Evolutionary conservation across 768 basidiomycete genomes (phyloP), one percentile per base, ranked within the genome.

Genomic region (Auriscalpium orientale): DNA sequence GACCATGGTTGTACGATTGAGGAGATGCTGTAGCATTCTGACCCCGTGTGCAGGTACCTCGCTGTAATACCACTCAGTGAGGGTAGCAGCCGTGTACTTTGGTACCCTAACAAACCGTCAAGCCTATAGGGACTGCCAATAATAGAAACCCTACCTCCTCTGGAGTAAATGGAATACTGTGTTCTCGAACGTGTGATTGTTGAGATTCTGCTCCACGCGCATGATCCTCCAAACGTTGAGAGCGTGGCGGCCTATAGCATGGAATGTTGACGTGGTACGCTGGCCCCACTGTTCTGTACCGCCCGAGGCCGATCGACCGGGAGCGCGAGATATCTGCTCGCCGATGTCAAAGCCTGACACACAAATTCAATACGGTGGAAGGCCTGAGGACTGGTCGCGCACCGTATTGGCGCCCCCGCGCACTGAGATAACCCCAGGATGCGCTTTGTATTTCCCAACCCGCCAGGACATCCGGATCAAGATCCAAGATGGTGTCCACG

Each of bases 161-260:
- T 79, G 80, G 7, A 99, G 74, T 18, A 95, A 66, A 60, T 95
- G 84, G 65, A 92, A 94, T 0, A 76, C 89, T 0, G 91, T 85
- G 61, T 95, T 92, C 71, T 98, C 95, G 60, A 98, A 87, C 0
- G 89, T 84, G 69, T 98, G 94, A 57, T 80, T 83, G 37, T 77
- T 80, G 53, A 98, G 70, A 18, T 78, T 83, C 57, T 84, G 80
- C 63, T 98, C 95, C 1, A 83, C 81, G 36, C 92, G 84, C 80
- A 98, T 89, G 51, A 98, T 82, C 54, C 94, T 77, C 94, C 94
- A 98, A 13, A 91, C 71, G 62, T 98, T 97, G 48, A 99, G 74
- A 36, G 95, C 87, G 66, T 99, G 95, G 16, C 97, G 79, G 0
- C 97, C 97, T 20, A 79, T 75, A 40, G 94, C 84, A 58, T 83